Evolutionary conservation across 2,329 filamentous ascomycete species (phyloP).

Genomic region (Colletotrichum acutatum): DNA sequence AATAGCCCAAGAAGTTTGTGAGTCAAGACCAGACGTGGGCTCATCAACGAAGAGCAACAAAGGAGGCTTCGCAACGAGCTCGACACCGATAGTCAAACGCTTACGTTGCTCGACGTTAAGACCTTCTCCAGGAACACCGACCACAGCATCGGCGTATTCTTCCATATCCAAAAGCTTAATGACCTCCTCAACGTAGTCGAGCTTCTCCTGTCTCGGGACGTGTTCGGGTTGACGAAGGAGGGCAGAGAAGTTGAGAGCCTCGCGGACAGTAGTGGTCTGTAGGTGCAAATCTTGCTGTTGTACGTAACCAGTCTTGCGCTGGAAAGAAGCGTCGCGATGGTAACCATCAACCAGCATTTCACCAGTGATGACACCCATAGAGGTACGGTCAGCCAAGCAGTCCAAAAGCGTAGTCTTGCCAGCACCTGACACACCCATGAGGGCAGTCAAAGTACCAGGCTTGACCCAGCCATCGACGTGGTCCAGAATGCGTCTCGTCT

Average conservation of each 20-base stretch:
- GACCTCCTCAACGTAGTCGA: constrained; percentile 89
- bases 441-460: constrained; percentile 86
- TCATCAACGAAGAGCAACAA: constrained; percentile 94
- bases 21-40: constrained; percentile 93
- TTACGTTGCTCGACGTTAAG: constrained; percentile 78
- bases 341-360: constrained; percentile 78
- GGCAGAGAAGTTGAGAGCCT: constrained; percentile 88
- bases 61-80: constrained; percentile 90
- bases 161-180: constrained; percentile 93
- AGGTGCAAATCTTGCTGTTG: constrained; percentile 94
- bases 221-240: constrained; percentile 84
- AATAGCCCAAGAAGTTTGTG: constrained; percentile 94
- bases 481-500: constrained; percentile 81
- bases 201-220: constrained; percentile 79
- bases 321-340: constrained; percentile 83
- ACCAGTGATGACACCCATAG: constrained; percentile 88
- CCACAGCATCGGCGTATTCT: constrained; percentile 88
- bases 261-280: constrained; percentile 85
- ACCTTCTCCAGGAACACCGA: constrained; percentile 90
- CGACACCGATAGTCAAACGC: constrained; percentile 94
- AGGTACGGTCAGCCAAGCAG: constrained; percentile 84
- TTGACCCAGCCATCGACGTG: constrained; percentile 94
- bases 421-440: constrained; percentile 94
- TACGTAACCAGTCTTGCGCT: constrained; percentile 91
- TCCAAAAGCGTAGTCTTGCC: constrained; percentile 93